Percentiles rank a stretch among this genome's conserved stretches.
Evolutionary conservation across 2,329 filamentous ascomycete genomes (phyloP).

Genomic region (Colletotrichum tanaceti): DNA sequence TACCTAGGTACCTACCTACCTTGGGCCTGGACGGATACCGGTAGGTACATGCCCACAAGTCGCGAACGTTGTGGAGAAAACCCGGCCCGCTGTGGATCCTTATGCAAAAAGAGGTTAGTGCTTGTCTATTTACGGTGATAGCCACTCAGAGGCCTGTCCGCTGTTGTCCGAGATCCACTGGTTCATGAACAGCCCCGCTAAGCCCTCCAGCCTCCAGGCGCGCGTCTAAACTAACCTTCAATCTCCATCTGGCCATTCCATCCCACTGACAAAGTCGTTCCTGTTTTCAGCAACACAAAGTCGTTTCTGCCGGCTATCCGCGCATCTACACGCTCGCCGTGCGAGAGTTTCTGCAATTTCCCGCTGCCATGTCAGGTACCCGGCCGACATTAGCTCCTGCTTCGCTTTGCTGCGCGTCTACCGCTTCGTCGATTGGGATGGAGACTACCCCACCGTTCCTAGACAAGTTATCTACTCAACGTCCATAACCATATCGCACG

Average conservation of each 20-base stretch:
- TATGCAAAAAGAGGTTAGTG: constrained; percentile 17
- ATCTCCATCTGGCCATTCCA: constrained; percentile 17
- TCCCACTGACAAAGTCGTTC: background rate
- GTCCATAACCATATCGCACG: constrained; percentile 1
- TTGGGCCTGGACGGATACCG: too few species aligned
- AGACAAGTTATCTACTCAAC: constrained; percentile 9
- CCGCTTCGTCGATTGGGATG: constrained; percentile 2
- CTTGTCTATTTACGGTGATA: constrained; percentile 33
- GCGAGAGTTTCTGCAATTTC: background rate
- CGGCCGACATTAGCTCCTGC: background rate
- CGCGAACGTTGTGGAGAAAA: constrained; percentile 5
- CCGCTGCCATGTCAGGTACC: background rate
- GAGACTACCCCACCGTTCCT: constrained; percentile 2
- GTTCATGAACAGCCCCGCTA: constrained; percentile 12
- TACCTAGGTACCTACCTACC: too few species aligned
- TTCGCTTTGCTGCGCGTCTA: background rate
- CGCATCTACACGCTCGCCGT: background rate
- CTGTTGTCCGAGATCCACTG: constrained; percentile 4
- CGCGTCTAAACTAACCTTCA: constrained; percentile 40
- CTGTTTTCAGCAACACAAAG: background rate
- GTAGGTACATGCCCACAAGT: too few species aligned
- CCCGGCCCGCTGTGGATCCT: constrained; percentile 32
- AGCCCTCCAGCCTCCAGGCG: constrained; percentile 36
- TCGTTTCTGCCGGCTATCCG: background rate
- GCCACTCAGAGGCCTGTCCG: constrained; percentile 23